A percentile compares a stretch with the other conserved stretches of the same genome.
phyloP scores from a whole-genome alignment of 345 rosid species.

The Salix koriyanagi region DNA sequence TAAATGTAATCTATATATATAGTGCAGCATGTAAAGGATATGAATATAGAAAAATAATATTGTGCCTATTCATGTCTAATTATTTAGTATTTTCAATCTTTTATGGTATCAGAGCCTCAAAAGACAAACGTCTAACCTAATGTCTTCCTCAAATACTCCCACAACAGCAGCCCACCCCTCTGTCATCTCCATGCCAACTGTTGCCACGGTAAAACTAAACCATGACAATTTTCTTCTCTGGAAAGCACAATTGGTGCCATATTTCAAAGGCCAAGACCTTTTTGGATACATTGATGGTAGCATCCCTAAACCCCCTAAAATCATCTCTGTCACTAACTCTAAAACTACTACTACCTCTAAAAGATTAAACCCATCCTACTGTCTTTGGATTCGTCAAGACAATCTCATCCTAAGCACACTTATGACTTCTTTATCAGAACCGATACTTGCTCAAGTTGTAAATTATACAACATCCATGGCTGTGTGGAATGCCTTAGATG shows the following conservation, averaged over 20 bases:
- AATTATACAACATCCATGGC: no score
- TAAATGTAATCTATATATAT: no score
- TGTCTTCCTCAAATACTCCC: no score
- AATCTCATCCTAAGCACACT: not conserved
- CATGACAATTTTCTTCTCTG: not conserved
- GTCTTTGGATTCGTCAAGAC: not conserved
- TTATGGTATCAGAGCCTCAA: no score
- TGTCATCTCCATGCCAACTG: not conserved
- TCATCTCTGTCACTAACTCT: not conserved
- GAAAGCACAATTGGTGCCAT: no score
- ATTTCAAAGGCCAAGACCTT: not conserved
- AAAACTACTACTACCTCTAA: not conserved
- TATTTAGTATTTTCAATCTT: no score
- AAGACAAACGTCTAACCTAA: not conserved
- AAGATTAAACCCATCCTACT: not conserved
- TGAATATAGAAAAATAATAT: no score
- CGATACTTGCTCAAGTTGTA: not conserved
- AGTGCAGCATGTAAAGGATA: no score
- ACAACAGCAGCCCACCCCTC: not conserved
- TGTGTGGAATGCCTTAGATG: no score
- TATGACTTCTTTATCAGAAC: not conserved
- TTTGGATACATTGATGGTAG: not conserved
- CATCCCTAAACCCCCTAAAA: not conserved
- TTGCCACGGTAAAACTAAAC: not conserved
- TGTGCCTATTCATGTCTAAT: no score